Evolutionary conservation across 2,329 filamentous ascomycete genomes (phyloP), one percentile per base, ranked within the genome.

Genomic region (Xylariomycetidae sp.): DNA sequence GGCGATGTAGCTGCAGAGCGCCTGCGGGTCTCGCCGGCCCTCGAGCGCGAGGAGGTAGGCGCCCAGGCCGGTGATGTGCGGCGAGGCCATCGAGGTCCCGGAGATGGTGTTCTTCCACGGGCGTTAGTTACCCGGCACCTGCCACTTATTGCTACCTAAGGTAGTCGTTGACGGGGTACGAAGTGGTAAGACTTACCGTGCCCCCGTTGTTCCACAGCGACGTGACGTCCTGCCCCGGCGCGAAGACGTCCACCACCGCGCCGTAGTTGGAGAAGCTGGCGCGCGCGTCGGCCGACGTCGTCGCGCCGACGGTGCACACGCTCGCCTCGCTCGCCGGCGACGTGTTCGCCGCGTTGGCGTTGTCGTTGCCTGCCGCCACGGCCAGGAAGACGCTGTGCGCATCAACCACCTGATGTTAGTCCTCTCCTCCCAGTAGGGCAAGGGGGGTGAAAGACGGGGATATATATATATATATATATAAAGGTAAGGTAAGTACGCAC

Each of bases 21-120:
- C 54, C 12, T 5, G 54, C 2, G 69, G 65, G 12, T 45, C 37
- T 18, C 58, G 42, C 25, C 46, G 40, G 48, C 71, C 12, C 38
- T 29, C 67, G 3, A 69, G 54, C n/a, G 53, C 60, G 39, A 70
- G 49, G 29, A 79, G 55, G 53, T 79, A 80, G 9, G 72, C 63
- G 6, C 68, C 73, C n/a, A 82, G 51, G 12, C 78, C 78, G 19
- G 72, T 66, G 34, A 82, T 64, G 48, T 80, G 76, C 1, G 77
- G 76, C 9, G 65, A 58, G 2, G 77, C 73, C 76, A 79, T 79
- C 18, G 68, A 76, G 6, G 78, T 82, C 28, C 77, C 78, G 10
- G 64, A 69, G 47, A 76, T 63, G 16, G 48, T 61, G 25, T 58
- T 56, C n/a, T n/a, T n/a, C n/a, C n/a, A n/a, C n/a, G n/a, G n/a